These are phyloP conservation scores for Rhizopogon rudus DNA, from an alignment of 768 basidiomycete genomes.

Conservation along the genomic window DNA sequence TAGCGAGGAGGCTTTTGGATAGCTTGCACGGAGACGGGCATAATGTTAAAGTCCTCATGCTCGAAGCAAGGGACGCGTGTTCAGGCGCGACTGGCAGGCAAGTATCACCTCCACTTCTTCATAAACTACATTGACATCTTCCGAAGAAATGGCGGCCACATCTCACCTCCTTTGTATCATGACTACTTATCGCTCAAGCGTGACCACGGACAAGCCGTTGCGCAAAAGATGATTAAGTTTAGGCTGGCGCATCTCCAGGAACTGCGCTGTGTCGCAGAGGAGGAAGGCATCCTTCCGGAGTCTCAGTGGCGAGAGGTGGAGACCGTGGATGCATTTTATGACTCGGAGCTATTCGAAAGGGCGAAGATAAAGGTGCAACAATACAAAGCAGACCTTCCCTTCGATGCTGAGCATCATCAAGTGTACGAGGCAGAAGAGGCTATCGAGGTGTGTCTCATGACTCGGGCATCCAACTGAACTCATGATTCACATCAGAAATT, in stretches of 20 bases:
- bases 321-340: conserved; percentile 52
- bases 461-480: neutral
- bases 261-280: conserved; percentile 43
- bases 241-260: conserved; percentile 53
- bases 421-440: conserved; percentile 31
- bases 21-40: conserved; percentile 20
- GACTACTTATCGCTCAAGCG: conserved; percentile 49
- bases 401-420: conserved; percentile 33
- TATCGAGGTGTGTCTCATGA: conserved; percentile 16
- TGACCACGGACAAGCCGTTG: conserved; percentile 38
- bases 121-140: neutral
- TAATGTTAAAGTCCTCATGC: conserved; percentile 52
- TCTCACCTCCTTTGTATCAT: conserved; percentile 53
- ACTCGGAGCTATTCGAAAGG: conserved; percentile 34
- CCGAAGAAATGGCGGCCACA: conserved; percentile 65
- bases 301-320: conserved; percentile 58
- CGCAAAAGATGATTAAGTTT: conserved; percentile 54
- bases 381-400: conserved; percentile 47
- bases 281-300: conserved; percentile 45
- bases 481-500: conserved; percentile 33
- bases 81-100: conserved; percentile 73
- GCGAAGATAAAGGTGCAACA: conserved; percentile 37
- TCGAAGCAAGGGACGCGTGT: conserved; percentile 77
- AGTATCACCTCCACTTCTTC: conserved; percentile 6
- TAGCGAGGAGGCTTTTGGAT: conserved; percentile 51